Conservation (phyloP, 2,329 filamentous ascomycete species). For the Aspergillus unguis region DNA sequence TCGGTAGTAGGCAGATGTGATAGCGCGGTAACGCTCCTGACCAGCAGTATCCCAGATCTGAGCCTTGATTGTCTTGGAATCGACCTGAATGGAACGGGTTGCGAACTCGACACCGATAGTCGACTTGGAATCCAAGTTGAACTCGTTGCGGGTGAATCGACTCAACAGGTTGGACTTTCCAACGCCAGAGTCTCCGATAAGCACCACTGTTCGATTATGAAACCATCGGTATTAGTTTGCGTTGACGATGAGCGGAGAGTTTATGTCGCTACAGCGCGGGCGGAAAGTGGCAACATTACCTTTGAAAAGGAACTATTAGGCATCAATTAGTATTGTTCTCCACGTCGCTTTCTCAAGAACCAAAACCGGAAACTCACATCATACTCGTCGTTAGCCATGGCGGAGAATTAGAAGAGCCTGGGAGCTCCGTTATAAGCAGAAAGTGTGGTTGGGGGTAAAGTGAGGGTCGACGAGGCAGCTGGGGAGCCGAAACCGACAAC, state of each 20-base stretch:
- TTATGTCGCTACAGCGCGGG: conserved; percentile 20
- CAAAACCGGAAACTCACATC: conserved; percentile 66
- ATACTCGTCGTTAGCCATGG: conserved; percentile 99
- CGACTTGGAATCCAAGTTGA: conserved; percentile 99
- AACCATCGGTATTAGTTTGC: conserved; percentile 18
- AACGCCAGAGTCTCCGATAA: conserved; percentile 98
- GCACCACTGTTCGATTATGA: conserved; percentile 65
- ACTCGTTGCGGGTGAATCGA: conserved; percentile 99
- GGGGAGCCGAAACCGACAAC: conserved; percentile 13
- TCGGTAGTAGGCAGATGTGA: conserved; percentile 98
- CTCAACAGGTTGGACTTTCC: conserved; percentile 99
- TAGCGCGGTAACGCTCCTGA: conserved; percentile 97
- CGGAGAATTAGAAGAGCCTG: conserved; percentile 24
- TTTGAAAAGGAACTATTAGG: conserved; percentile 92
- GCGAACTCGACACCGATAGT: conserved; percentile 99
- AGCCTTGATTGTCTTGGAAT: conserved; percentile 99
- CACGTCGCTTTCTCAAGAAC: not conserved
- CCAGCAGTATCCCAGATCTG: conserved; percentile 99
- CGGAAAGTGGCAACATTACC: conserved; percentile 53
- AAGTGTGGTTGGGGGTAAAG: conserved; percentile 18
- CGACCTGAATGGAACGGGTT: conserved; percentile 96
- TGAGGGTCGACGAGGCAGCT: conserved; percentile 20
- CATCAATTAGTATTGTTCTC: conserved; percentile 19
- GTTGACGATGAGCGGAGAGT: conserved; percentile 5
- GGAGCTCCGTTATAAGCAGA: conserved; percentile 20